These are phyloP conservation scores for Medicago truncatula DNA, from an alignment of 306 rosid genomes.

Conservation along the genomic window MtrunA17r5.0-ANR NC_053047.1:34119001-34119500, in stretches of 20 bases:
- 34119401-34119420: constrained; percentile 56
- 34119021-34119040: neutral
- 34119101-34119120: too few relatives aligned
- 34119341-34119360: constrained; percentile 67
- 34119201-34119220: neutral
- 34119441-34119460: constrained; percentile 62
- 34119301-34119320: constrained; percentile 61
- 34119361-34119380: constrained; percentile 58
- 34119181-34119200: too few relatives aligned
- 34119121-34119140: too few relatives aligned
- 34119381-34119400: constrained; percentile 46
- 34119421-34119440: constrained; percentile 58
- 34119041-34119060: neutral
- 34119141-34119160: too few relatives aligned
- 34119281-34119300: constrained; percentile 32
- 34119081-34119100: too few relatives aligned
- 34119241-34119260: neutral
- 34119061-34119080: too few relatives aligned
- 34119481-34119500: neutral
- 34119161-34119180: too few relatives aligned
- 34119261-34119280: neutral
- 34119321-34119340: constrained; percentile 58
- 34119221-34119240: neutral
- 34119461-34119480: constrained; percentile 41
- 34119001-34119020: neutral